These are phyloP conservation scores for Candida bentonensis DNA, from an alignment of 805 yeast genomes.

Conservation along the genomic window DNA sequence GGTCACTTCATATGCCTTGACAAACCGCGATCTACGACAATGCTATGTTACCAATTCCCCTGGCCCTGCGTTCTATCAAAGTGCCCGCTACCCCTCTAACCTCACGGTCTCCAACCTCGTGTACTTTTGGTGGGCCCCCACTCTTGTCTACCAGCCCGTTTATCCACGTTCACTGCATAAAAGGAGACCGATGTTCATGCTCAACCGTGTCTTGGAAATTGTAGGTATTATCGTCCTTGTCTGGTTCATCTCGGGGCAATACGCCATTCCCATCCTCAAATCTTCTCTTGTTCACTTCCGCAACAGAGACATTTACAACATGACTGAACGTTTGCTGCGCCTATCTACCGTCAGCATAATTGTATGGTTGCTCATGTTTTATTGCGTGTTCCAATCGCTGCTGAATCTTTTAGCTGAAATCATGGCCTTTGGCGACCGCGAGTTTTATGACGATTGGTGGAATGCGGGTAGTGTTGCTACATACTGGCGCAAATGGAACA, in stretches of 20 bases:
- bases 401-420: slow-evolving; percentile 32
- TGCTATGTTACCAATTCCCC: slow-evolving; percentile 15
- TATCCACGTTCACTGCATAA: slow-evolving; percentile 26
- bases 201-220: slow-evolving; percentile 25
- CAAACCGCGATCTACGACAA: slow-evolving; percentile 31
- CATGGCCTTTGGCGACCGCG: slow-evolving; percentile 30
- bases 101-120: slow-evolving; percentile 23
- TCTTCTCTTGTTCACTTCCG: slow-evolving; percentile 19
- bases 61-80: slow-evolving; percentile 22
- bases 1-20: slow-evolving; percentile 28
- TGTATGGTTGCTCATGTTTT: slow-evolving; percentile 31
- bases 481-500: slow-evolving; percentile 35
- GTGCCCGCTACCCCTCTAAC: slow-evolving; percentile 27
- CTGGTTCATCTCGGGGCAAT: slow-evolving; percentile 27
- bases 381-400: slow-evolving; percentile 28
- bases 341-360: slow-evolving; percentile 28
- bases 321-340: slow-evolving; percentile 25
- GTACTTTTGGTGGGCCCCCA: slow-evolving; percentile 33
- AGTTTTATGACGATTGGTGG: slow-evolving; percentile 38
- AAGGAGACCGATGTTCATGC: slow-evolving; percentile 19
- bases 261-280: slow-evolving; percentile 31
- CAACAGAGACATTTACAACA: slow-evolving; percentile 12
- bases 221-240: slow-evolving; percentile 19
- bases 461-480: slow-evolving; percentile 33
- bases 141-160: slow-evolving; percentile 34